A percentile compares a stretch with the other conserved stretches of the same genome.
Evolutionary conservation across 1,139 yeast species (phyloP).

Genomic region (Kodamaea alishanica): DNA sequence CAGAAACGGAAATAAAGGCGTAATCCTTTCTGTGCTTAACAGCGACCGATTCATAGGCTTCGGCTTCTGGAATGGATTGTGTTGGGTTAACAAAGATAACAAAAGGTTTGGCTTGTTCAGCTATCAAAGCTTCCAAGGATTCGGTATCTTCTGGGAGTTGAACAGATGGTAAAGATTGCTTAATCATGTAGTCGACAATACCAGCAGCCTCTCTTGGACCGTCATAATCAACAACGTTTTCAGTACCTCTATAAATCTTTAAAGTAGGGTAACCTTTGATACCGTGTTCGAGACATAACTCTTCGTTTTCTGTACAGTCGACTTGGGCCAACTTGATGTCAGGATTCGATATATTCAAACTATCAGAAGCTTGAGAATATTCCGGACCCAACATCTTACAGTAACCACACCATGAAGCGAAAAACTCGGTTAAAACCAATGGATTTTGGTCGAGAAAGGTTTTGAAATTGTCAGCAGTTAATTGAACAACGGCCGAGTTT

Average conservation of each 20-base stretch:
- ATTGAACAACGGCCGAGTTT: constrained; percentile 84
- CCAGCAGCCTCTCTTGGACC: constrained; percentile 85
- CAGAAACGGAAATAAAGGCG: constrained; percentile 56
- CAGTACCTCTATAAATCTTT: constrained; percentile 62
- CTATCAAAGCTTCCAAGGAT: constrained; percentile 48
- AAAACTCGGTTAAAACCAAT: constrained; percentile 88
- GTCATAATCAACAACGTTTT: constrained; percentile 40
- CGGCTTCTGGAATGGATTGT: constrained; percentile 5
- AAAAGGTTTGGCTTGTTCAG: constrained; percentile 49
- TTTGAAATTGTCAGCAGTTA: constrained; percentile 58
- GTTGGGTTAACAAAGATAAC: constrained; percentile 38
- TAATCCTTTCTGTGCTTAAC: constrained; percentile 36
- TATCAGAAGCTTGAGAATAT: constrained; percentile 79
- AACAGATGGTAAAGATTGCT: constrained; percentile 82
- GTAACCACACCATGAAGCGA: constrained; percentile 99
- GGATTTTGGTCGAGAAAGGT: constrained; percentile 67
- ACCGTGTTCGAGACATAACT: constrained; percentile 69
- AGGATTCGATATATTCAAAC: constrained; percentile 53
- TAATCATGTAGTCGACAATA: constrained; percentile 74
- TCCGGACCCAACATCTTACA: constrained; percentile 94
- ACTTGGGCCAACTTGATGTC: constrained; percentile 81
- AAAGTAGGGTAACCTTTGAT: constrained; percentile 91
- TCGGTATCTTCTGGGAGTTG: constrained; percentile 45
- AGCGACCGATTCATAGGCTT: constrained; percentile 16
- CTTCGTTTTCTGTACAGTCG: constrained; percentile 87